Evolutionary conservation across 495 filamentous ascomycete species (phyloP).

Genomic region (Lasiosphaeris hirsuta): DNA sequence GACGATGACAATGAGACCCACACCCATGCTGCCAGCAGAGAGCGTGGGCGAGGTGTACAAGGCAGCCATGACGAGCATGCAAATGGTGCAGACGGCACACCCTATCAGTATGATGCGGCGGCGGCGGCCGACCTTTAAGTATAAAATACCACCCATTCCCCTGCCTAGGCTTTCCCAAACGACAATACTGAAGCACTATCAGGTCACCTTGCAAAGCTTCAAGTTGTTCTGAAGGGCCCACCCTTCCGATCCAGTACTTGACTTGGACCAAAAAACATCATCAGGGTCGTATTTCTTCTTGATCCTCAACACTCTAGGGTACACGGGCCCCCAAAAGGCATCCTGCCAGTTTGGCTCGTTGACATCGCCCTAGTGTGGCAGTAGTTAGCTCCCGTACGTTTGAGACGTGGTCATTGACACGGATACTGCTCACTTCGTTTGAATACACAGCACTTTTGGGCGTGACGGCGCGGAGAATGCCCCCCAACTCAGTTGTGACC

Average conservation of each 20-base stretch:
- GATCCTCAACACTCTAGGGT: conserved; percentile 24
- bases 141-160: too few relatives aligned
- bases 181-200: too few relatives aligned
- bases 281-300: conserved; percentile 33
- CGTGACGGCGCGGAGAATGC: conserved; percentile 23
- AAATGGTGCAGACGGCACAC: too few relatives aligned
- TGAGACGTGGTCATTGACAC: not conserved
- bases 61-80: not conserved
- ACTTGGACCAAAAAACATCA: conserved; percentile 20
- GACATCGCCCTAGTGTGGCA: conserved; percentile 36
- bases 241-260: conserved; percentile 16
- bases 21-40: too few relatives aligned
- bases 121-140: too few relatives aligned
- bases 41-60: too few relatives aligned
- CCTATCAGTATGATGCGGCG: too few relatives aligned
- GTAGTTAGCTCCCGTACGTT: not conserved
- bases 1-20: too few relatives aligned
- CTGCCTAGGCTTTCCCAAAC: too few relatives aligned
- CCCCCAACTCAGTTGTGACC: conserved; percentile 6
- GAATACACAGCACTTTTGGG: conserved; percentile 33
- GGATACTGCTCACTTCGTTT: conserved; percentile 32
- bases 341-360: conserved; percentile 33
- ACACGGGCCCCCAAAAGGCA: conserved; percentile 31
- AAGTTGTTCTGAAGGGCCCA: conserved; percentile 15
- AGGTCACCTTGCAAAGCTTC: conserved; percentile 17